Conservation (phyloP, 768 basidiomycete species). For the Solioccasus polychromus region DNA sequence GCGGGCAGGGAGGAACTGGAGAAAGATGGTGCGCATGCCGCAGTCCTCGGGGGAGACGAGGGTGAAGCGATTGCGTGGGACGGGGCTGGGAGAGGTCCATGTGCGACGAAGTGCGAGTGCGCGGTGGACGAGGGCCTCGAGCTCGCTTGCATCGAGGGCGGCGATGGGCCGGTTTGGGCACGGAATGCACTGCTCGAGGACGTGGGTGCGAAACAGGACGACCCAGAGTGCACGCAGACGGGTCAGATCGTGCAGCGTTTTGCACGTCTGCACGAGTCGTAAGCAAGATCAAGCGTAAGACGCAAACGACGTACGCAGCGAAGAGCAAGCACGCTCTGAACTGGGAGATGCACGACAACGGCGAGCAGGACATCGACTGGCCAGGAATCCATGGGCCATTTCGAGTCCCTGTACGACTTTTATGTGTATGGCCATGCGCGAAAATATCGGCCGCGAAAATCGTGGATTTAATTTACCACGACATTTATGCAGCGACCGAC, state of each 20-base stretch:
- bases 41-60: slow-evolving; percentile 22
- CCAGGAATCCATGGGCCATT: no score
- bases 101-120: slow-evolving; percentile 44
- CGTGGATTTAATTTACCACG: no score
- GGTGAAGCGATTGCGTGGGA: slow-evolving; percentile 24
- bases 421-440: no score
- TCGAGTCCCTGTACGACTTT: no score
- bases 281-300: background rate
- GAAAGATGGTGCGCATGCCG: slow-evolving; percentile 38
- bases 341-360: slow-evolving; percentile 41
- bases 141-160: slow-evolving; percentile 38
- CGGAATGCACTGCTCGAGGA: slow-evolving; percentile 45
- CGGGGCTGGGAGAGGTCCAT: slow-evolving; percentile 47
- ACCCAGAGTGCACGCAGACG: slow-evolving; percentile 52
- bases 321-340: slow-evolving; percentile 41
- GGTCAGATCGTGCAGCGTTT: slow-evolving; percentile 39
- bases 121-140: slow-evolving; percentile 41
- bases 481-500: slow-evolving; percentile 19
- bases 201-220: slow-evolving; percentile 38
- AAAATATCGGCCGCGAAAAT: no score
- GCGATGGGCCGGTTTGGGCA: slow-evolving; percentile 36
- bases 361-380: slow-evolving; percentile 49
- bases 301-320: slow-evolving; percentile 42
- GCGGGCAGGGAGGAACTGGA: slow-evolving; percentile 47
- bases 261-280: slow-evolving; percentile 42